phyloP scores from a whole-genome alignment of 768 basidiomycete species.

The Suillus discolor region DNA sequence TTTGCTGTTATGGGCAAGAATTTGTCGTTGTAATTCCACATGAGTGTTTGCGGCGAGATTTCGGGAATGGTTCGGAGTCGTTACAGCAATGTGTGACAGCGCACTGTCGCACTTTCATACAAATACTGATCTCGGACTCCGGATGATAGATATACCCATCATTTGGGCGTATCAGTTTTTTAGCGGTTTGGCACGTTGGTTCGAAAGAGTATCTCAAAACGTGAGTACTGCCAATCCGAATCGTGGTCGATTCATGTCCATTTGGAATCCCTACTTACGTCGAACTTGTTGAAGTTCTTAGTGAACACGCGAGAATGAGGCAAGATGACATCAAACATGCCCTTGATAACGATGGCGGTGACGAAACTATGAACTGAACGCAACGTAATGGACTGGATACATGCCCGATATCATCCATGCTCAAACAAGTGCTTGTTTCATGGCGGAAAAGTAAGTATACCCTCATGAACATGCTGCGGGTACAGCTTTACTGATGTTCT shows the following conservation, averaged over 20 bases:
- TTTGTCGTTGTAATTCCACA: neutral
- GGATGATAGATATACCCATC: neutral
- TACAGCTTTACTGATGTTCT: slow-evolving; percentile 13
- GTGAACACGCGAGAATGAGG: neutral
- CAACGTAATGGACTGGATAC: slow-evolving; percentile 67
- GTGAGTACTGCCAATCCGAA: neutral
- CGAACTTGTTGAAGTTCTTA: neutral
- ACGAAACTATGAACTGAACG: slow-evolving; percentile 54
- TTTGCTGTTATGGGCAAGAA: neutral
- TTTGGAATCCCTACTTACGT: neutral
- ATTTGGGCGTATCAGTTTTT: neutral
- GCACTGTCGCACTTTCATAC: neutral
- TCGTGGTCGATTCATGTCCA: neutral
- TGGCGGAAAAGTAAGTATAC: slow-evolving; percentile 64
- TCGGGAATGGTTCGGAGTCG: slow-evolving; percentile 1
- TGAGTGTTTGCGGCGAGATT: neutral
- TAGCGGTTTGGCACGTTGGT: neutral
- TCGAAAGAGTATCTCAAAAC: neutral
- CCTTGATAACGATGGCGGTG: slow-evolving; percentile 34
- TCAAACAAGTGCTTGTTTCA: slow-evolving; percentile 64
- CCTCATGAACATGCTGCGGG: slow-evolving; percentile 9
- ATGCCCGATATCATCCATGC: slow-evolving; percentile 83
- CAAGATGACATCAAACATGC: slow-evolving; percentile 8
- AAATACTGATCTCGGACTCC: neutral
- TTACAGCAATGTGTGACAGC: neutral